Conservation (phyloP, 768 basidiomycete genomes). For the Leccinum pellstonianum region DNA sequence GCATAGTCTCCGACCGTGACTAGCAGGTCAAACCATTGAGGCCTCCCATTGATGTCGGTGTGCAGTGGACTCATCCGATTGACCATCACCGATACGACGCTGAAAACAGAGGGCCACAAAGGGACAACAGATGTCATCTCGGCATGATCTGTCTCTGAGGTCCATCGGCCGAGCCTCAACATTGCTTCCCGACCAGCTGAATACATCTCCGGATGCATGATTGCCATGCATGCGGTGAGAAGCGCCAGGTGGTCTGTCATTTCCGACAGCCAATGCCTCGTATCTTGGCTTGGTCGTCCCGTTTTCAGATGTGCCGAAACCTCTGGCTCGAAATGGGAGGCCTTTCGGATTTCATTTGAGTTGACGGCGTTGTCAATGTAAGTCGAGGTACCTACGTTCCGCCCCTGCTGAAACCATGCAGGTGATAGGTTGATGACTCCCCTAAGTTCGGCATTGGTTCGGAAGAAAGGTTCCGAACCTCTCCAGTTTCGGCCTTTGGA, state of each 20-base stretch:
- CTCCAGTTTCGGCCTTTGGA: background rate
- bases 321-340: background rate
- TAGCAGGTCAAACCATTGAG: background rate
- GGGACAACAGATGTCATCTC: too few species aligned
- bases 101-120: too few species aligned
- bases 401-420: background rate
- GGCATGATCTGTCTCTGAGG: too few species aligned
- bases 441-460: background rate
- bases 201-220: too few species aligned
- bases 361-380: too few species aligned
- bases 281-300: background rate
- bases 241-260: too few species aligned
- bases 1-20: background rate
- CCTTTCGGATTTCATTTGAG: background rate
- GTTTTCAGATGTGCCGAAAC: background rate
- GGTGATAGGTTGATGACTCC: background rate
- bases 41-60: background rate
- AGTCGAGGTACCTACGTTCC: background rate
- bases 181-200: too few species aligned
- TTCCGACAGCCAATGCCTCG: too few species aligned
- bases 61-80: too few species aligned
- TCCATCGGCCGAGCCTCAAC: too few species aligned
- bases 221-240: too few species aligned
- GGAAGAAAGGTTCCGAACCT: background rate
- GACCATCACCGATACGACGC: too few species aligned